Base-by-base conservation (phyloP, 140 eudicot species). In the Bidens hawaiensis region DNA sequence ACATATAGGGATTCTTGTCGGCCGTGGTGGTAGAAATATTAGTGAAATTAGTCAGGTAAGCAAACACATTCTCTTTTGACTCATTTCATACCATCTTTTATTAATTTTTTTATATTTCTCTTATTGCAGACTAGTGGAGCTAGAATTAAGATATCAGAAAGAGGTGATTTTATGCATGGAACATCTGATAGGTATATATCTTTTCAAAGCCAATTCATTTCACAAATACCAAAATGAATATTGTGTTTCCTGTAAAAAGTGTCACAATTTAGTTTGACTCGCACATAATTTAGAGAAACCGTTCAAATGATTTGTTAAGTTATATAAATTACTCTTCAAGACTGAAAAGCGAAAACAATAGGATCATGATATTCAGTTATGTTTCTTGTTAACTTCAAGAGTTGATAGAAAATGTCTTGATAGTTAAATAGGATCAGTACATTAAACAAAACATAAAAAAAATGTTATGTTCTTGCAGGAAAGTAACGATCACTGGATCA, bases 91-190 rank as follows among this genome's bases (percentile, higher is more conserved):
- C 48, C 21, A 4, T 41, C 4, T 6, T 33, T 17, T 6, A 8
- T 34, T 5, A n/a, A n/a, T 46, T 60, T 38, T 60, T 52, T 51
- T 34, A 26, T 73, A 18, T 42, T n/a, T 75, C 15, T 51, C 21
- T 52, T 19, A 12, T 41, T 68, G 76, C 90, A 89, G 97, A 70
- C 74, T 51, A 87, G 99, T 65, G 89, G 99, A 69, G 99, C 99
- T 36, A 87, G 77, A 79, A 80, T 87, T 45, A 91, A 88, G 89
- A 88, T 85, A 65, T 91, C 96, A 14, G 99, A 85, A 68, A 78
- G 93, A 70, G 96, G 96, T 47, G 99, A 91, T 80, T 91, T 87
- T 79, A 82, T 87, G 76, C 45, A 84, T 40, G 98, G 98, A 60
- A 91, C 98, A 68, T 67, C 84, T 17, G 13, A 52, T 6, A 52